A percentile compares a stretch with the other conserved stretches of the same genome.
These are phyloP conservation scores for Lichtheimia hyalospora DNA, from an alignment of 371 early-diverging fungal species.

Conservation along the genomic window DNA sequence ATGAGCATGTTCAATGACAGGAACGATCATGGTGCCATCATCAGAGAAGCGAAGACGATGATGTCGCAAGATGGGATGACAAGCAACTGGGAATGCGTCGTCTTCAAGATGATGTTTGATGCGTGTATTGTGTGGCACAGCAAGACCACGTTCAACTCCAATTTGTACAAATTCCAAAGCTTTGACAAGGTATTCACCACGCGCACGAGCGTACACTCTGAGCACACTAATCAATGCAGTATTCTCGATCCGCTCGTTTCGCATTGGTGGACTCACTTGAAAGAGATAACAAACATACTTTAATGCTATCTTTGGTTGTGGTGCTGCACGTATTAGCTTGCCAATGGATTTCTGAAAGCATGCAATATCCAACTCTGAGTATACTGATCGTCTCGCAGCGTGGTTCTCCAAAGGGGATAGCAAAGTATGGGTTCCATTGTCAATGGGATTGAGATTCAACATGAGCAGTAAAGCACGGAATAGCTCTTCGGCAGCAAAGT, in stretches of 20 bases:
- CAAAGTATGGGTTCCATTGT: neutral
- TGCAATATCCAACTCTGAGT: neutral
- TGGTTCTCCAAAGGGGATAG: neutral
- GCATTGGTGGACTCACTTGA: slow-evolving; percentile 1
- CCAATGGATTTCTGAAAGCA: slow-evolving; percentile 4
- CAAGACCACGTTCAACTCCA: slow-evolving; percentile 7
- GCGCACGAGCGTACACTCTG: neutral
- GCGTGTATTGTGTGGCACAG: neutral
- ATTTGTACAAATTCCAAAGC: slow-evolving; percentile 7
- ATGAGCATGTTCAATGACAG: no score
- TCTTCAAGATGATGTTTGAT: neutral
- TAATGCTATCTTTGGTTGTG: neutral
- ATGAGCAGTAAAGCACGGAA: slow-evolving; percentile 1
- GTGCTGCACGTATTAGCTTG: neutral
- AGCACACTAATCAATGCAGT: slow-evolving; percentile 1
- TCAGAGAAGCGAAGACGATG: neutral
- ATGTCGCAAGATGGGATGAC: slow-evolving; percentile 1
- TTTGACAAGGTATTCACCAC: slow-evolving; percentile 2
- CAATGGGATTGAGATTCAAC: no score
- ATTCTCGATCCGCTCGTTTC: slow-evolving; percentile 4
- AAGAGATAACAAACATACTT: neutral
- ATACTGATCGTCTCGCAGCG: neutral
- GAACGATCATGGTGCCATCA: neutral
- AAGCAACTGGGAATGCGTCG: neutral
- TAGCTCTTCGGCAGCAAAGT: slow-evolving; percentile 3